These are phyloP conservation scores for Sporothrix schenckii DNA, from an alignment of 2,329 filamentous ascomycete genomes.

Conservation along the genomic window DNA sequence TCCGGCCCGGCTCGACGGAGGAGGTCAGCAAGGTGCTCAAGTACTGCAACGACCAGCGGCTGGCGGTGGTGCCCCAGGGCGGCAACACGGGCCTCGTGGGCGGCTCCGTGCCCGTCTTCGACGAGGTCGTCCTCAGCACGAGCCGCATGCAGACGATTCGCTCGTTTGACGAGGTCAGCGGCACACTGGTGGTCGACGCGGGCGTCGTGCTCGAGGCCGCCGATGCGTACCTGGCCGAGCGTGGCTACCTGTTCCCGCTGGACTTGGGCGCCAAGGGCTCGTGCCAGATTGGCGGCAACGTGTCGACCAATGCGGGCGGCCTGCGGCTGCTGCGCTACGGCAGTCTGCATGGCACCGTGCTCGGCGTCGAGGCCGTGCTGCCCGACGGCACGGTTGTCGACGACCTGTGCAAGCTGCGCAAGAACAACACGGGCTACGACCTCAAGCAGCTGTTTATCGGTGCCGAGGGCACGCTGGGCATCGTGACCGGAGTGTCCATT, in stretches of 20 bases:
- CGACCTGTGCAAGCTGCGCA: slow-evolving; percentile 83
- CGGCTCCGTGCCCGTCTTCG: slow-evolving; percentile 93
- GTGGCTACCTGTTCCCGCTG: slow-evolving; percentile 86
- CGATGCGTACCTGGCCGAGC: slow-evolving; percentile 81
- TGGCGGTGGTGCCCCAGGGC: slow-evolving; percentile 95
- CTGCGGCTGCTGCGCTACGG: slow-evolving; percentile 88
- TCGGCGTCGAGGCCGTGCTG: slow-evolving; percentile 90
- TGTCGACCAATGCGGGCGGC: slow-evolving; percentile 93
- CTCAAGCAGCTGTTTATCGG: slow-evolving; percentile 96
- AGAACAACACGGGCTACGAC: slow-evolving; percentile 99
- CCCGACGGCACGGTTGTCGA: slow-evolving; percentile 91
- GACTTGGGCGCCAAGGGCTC: slow-evolving; percentile 98
- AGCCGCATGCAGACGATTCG: slow-evolving; percentile 87
- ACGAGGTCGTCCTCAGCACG: slow-evolving; percentile 94
- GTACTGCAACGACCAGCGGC: slow-evolving; percentile 91
- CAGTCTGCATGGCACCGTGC: slow-evolving; percentile 87
- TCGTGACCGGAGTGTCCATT: slow-evolving; percentile 88
- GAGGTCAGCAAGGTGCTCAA: slow-evolving; percentile 88
- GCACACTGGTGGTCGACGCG: slow-evolving; percentile 85
- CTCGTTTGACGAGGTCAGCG: slow-evolving; percentile 90
- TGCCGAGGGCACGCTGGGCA: slow-evolving; percentile 89
- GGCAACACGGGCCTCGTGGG: slow-evolving; percentile 96
- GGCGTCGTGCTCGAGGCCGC: slow-evolving; percentile 88
- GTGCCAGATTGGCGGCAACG: slow-evolving; percentile 93
- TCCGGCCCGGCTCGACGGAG: slow-evolving; percentile 81